A percentile compares a stretch with the other conserved stretches of the same genome.
phyloP scores from a whole-genome alignment of 75 land plant species.

The Cryptomeria japonica region DNA sequence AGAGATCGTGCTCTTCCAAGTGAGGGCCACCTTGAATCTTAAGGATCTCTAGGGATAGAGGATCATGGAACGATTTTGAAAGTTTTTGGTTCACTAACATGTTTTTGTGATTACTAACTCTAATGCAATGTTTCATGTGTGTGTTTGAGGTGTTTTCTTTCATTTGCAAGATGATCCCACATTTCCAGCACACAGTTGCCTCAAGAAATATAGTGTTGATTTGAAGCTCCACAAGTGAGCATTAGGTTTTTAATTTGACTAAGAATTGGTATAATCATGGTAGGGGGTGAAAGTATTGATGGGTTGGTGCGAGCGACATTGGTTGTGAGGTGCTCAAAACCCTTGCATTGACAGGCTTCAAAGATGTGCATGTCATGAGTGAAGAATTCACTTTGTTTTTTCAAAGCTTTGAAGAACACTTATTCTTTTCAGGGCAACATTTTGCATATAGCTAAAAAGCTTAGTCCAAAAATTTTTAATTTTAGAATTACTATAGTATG shows the following conservation, averaged over 20 bases:
- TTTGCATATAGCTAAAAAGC: background rate
- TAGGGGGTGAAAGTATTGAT: slow-evolving; percentile 90
- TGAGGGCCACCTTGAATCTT: too few species aligned
- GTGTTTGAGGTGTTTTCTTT: too few species aligned
- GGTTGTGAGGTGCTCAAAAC: slow-evolving; percentile 99
- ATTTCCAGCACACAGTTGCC: too few species aligned
- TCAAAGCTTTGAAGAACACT: background rate
- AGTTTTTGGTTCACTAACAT: too few species aligned
- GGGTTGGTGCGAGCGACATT: slow-evolving; percentile 99
- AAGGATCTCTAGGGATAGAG: too few species aligned
- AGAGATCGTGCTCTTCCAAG: too few species aligned
- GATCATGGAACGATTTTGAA: too few species aligned
- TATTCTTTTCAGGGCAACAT: background rate
- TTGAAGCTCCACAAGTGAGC: background rate
- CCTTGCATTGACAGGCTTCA: slow-evolving; percentile 87
- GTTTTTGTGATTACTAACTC: too few species aligned
- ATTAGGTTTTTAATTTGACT: background rate
- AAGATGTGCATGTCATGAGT: slow-evolving; percentile 88
- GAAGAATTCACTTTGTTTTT: background rate
- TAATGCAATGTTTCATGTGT: too few species aligned
- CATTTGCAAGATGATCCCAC: too few species aligned
- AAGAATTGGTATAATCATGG: background rate
- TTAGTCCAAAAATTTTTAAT: background rate
- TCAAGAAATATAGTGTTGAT: too few species aligned
- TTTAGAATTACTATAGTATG: background rate